phyloP scores from a whole-genome alignment of 768 basidiomycete genomes.

The Suillus bovinus region DNA sequence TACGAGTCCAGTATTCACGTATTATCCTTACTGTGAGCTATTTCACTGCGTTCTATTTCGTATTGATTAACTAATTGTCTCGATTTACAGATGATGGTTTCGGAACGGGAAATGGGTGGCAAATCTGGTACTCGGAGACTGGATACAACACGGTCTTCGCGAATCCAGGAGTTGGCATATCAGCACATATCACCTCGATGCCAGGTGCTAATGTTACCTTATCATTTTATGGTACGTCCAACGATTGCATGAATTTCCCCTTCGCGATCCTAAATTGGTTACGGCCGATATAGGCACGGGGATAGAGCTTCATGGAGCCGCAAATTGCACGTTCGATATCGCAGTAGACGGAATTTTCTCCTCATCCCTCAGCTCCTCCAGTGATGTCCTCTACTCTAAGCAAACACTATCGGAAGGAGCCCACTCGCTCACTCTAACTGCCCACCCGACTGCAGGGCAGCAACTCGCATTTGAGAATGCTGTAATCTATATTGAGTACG shows the following conservation, averaged over 20 bases:
- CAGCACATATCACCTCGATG: constrained; percentile 18
- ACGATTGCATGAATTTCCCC: not conserved
- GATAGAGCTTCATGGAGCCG: constrained; percentile 11
- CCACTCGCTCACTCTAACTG: constrained; percentile 14
- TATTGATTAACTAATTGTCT: too few species aligned
- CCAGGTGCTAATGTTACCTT: constrained; percentile 26
- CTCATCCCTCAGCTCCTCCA: constrained; percentile 2
- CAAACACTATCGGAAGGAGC: constrained; percentile 7
- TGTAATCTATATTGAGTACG: constrained; percentile 4
- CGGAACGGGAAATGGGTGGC: constrained; percentile 16
- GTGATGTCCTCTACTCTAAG: constrained; percentile 8
- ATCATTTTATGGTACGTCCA: constrained; percentile 26
- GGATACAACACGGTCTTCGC: constrained; percentile 10
- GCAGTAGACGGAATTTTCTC: constrained; percentile 9
- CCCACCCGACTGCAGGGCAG: constrained; percentile 11
- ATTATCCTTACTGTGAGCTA: constrained; percentile 11
- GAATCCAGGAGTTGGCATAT: constrained; percentile 5
- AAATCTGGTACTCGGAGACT: constrained; percentile 18
- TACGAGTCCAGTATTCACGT: constrained; percentile 11
- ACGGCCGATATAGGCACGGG: constrained; percentile 10
- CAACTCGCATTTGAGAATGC: constrained; percentile 14
- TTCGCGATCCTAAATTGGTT: not conserved
- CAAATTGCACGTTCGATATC: constrained; percentile 17
- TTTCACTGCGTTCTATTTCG: not conserved
- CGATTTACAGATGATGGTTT: constrained; percentile 13